phyloP scores from a whole-genome alignment of 2,329 filamentous ascomycete genomes.

The Xylaria sp. region DNA sequence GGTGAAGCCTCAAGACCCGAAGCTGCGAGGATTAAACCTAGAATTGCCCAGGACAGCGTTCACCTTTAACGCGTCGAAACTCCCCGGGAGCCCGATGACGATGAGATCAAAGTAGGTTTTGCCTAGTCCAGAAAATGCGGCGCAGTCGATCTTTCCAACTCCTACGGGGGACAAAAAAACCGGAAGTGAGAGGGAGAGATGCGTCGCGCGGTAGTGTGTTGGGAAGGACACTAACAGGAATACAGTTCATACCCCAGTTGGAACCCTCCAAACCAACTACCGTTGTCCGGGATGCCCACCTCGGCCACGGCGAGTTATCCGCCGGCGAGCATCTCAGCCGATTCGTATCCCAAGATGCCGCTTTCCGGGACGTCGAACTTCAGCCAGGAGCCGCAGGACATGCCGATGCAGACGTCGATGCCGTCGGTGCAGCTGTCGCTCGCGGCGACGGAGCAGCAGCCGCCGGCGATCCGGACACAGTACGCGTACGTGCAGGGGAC shows the following conservation, averaged over 20 bases:
- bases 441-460: slow-evolving; percentile 50
- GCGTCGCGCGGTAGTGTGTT: not conserved
- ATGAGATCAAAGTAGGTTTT: slow-evolving; percentile 62
- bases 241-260: slow-evolving; percentile 61
- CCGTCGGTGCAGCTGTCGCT: slow-evolving; percentile 57
- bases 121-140: slow-evolving; percentile 4
- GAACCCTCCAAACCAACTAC: slow-evolving; percentile 49
- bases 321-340: slow-evolving; percentile 52
- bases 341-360: slow-evolving; percentile 57
- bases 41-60: slow-evolving; percentile 61
- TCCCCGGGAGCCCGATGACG: slow-evolving; percentile 55
- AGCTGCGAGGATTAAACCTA: slow-evolving; percentile 55
- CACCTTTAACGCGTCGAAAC: slow-evolving; percentile 60
- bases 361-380: slow-evolving; percentile 52
- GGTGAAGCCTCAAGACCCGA: slow-evolving; percentile 58
- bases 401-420: slow-evolving; percentile 57
- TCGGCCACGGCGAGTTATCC: slow-evolving; percentile 52
- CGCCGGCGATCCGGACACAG: slow-evolving; percentile 51
- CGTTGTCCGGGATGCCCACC: slow-evolving; percentile 53
- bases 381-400: slow-evolving; percentile 55
- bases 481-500: slow-evolving; percentile 58
- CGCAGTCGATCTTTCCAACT: not conserved
- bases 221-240: slow-evolving; percentile 33
- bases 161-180: not conserved
- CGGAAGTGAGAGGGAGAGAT: not conserved